These are phyloP conservation scores for Cyclotella baltica DNA, from an alignment of 108 stramenopile species.

Conservation along the genomic window DNA sequence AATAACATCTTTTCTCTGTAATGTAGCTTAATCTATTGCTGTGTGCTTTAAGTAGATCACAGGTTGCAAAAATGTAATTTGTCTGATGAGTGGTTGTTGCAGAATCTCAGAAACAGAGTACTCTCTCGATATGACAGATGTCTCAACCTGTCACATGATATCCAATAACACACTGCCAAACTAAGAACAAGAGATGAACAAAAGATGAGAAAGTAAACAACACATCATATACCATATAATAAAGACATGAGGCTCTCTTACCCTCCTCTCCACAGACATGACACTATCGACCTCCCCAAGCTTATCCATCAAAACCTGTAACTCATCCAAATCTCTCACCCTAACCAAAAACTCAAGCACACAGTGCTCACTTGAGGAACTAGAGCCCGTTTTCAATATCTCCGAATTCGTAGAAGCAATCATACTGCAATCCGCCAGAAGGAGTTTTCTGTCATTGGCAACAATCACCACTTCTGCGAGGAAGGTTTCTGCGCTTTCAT, in stretches of 20 bases:
- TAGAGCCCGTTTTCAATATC: conserved; percentile 83
- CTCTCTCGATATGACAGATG: neutral
- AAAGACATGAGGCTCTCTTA: conserved; percentile 12
- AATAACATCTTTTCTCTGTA: too few species aligned
- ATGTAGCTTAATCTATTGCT: too few species aligned
- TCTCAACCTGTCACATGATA: neutral
- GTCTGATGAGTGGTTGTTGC: neutral
- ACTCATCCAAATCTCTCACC: conserved; percentile 69
- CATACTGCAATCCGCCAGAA: conserved; percentile 88
- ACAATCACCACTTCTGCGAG: conserved; percentile 74
- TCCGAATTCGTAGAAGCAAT: conserved; percentile 78
- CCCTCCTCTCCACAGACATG: conserved; percentile 81
- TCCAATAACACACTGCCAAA: conserved; percentile 27
- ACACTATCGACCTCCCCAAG: conserved; percentile 73
- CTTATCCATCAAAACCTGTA: conserved; percentile 83
- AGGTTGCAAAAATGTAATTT: neutral
- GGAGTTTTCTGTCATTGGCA: conserved; percentile 78
- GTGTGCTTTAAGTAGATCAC: too few species aligned
- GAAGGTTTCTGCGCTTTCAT: conserved; percentile 55
- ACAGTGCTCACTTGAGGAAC: conserved; percentile 78
- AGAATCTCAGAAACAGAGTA: neutral
- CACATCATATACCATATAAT: neutral
- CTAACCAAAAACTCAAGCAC: conserved; percentile 79
- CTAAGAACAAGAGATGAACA: neutral
- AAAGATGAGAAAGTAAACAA: neutral